Conservation (phyloP, 2,329 filamentous ascomycete genomes). For the Domatiomyces catenatus region DNA sequence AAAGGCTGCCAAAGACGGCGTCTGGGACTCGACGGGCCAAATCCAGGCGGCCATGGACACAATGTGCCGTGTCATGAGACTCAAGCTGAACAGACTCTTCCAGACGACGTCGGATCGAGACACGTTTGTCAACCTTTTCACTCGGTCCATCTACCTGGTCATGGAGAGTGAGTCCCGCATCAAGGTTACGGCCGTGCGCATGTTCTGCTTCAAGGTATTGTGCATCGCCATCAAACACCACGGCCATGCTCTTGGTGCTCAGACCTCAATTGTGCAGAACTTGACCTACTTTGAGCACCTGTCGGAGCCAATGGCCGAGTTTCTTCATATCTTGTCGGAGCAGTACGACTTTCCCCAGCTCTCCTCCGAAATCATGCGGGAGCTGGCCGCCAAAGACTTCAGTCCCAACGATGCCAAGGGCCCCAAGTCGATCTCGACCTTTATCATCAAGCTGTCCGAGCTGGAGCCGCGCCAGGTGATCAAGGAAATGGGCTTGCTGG, state of each 20-base stretch:
- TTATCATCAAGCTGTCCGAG: conserved; percentile 85
- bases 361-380: conserved; percentile 80
- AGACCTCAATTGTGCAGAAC: conserved; percentile 96
- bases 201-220: conserved; percentile 94
- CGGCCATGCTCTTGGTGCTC: conserved; percentile 87
- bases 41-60: conserved; percentile 76
- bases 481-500: conserved; percentile 90
- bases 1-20: conserved; percentile 55
- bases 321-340: conserved; percentile 85
- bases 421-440: conserved; percentile 88
- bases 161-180: conserved; percentile 86
- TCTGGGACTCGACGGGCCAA: conserved; percentile 79
- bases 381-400: conserved; percentile 95
- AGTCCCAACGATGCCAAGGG: conserved; percentile 91
- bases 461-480: conserved; percentile 82
- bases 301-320: conserved; percentile 98
- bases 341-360: conserved; percentile 97
- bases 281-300: conserved; percentile 96
- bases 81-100: conserved; percentile 86
- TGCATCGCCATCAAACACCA: conserved; percentile 97
- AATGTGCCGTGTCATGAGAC: conserved; percentile 89
- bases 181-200: conserved; percentile 75
- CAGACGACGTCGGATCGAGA: conserved; percentile 91
- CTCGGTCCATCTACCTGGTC: conserved; percentile 81
- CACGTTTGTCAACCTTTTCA: conserved; percentile 83